Percentiles rank a stretch among this genome's conserved stretches.
Evolutionary conservation across 805 yeast genomes (phyloP).

Genomic region (Monosporozyma unispora): DNA sequence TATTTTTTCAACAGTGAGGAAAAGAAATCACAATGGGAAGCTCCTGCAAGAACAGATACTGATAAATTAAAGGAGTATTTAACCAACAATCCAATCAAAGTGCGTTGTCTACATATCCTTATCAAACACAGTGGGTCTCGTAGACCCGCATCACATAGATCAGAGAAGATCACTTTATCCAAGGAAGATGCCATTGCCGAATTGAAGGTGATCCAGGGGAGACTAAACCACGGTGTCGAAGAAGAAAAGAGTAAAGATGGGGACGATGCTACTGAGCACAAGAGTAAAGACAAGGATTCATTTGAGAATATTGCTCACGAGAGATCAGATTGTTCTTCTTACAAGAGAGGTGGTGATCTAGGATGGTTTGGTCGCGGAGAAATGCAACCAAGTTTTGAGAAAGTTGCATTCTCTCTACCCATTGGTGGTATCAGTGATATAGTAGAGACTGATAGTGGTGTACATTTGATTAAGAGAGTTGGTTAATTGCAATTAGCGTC

Average conservation of each 20-base stretch:
- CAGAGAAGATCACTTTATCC: conserved; percentile 60
- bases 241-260: conserved; percentile 24
- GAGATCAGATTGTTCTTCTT: conserved; percentile 85
- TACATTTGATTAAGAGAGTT: conserved; percentile 71
- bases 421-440: conserved; percentile 78
- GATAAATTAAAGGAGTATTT: conserved; percentile 51
- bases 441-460: conserved; percentile 85
- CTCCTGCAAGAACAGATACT: conserved; percentile 75
- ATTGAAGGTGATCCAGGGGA: conserved; percentile 48
- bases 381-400: conserved; percentile 93
- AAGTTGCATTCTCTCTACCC: conserved; percentile 70
- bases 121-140: conserved; percentile 78
- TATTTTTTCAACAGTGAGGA: conserved; percentile 69
- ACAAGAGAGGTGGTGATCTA: conserved; percentile 81
- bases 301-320: conserved; percentile 67
- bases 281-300: conserved; percentile 6
- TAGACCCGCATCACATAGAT: conserved; percentile 88
- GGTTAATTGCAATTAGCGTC: neutral
- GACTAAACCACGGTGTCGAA: conserved; percentile 42
- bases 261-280: neutral
- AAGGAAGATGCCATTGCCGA: conserved; percentile 77
- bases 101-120: conserved; percentile 73
- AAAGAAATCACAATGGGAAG: conserved; percentile 78
- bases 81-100: conserved; percentile 49
- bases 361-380: conserved; percentile 83